phyloP scores from a whole-genome alignment of 495 filamentous ascomycete genomes.

The Echria macrotheca region DNA sequence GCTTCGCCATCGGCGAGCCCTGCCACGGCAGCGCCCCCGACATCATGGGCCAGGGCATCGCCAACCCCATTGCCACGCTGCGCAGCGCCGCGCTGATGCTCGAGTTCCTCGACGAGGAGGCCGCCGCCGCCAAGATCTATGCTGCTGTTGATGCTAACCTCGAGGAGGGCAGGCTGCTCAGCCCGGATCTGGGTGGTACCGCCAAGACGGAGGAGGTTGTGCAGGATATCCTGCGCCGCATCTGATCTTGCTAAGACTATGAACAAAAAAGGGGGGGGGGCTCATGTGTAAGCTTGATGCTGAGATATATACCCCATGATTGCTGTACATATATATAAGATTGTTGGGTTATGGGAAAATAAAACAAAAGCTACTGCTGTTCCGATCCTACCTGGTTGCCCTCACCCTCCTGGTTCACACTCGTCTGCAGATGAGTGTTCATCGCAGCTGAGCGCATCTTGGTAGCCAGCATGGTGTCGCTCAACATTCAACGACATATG shows the following conservation, averaged over 20 bases:
- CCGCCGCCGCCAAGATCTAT: slow-evolving; percentile 84
- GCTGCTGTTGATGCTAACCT: slow-evolving; percentile 87
- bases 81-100: slow-evolving; percentile 90
- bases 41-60: slow-evolving; percentile 86
- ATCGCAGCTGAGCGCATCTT: too few species aligned
- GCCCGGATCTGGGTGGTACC: slow-evolving; percentile 85
- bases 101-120: slow-evolving; percentile 83
- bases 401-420: too few species aligned
- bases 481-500: too few species aligned
- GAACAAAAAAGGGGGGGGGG: not conserved
- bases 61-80: slow-evolving; percentile 94
- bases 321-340: slow-evolving; percentile 20
- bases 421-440: too few species aligned
- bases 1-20: slow-evolving; percentile 94
- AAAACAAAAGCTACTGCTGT: slow-evolving; percentile 9
- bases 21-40: slow-evolving; percentile 96
- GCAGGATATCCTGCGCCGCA: slow-evolving; percentile 76
- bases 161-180: slow-evolving; percentile 73
- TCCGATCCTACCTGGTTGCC: too few species aligned
- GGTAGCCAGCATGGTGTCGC: too few species aligned
- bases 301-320: slow-evolving; percentile 13
- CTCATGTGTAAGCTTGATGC: not conserved
- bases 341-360: too few species aligned
- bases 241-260: slow-evolving; percentile 44
- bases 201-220: slow-evolving; percentile 86